Percentiles rank a stretch among this genome's conserved stretches.
phyloP scores from a whole-genome alignment of 2,329 filamentous ascomycete species.

The Hypoxylon sp. region DNA sequence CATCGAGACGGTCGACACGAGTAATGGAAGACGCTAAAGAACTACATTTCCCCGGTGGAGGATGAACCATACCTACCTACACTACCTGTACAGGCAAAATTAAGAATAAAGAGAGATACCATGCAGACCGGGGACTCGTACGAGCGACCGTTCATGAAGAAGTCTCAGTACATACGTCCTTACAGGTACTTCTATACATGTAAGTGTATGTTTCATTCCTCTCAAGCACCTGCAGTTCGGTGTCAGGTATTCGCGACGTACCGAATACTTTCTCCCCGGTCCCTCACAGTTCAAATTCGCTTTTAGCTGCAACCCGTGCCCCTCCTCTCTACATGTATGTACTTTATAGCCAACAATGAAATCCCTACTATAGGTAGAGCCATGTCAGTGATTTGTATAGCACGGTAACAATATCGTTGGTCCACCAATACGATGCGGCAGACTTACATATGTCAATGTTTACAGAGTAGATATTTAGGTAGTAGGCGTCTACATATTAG shows the following conservation, averaged over 20 bases:
- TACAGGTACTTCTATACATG: background rate
- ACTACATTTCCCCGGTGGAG: no score
- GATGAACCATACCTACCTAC: slow-evolving; percentile 9
- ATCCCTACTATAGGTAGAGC: slow-evolving; percentile 1
- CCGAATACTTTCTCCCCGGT: slow-evolving; percentile 25
- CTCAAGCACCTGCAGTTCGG: slow-evolving; percentile 26
- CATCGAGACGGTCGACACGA: slow-evolving; percentile 34
- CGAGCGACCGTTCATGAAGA: slow-evolving; percentile 26
- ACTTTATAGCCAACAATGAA: slow-evolving; percentile 17
- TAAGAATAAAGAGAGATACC: slow-evolving; percentile 22
- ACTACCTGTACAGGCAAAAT: slow-evolving; percentile 37
- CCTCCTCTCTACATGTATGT: slow-evolving; percentile 22
- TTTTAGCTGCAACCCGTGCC: slow-evolving; percentile 28
- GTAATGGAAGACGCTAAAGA: slow-evolving; percentile 24
- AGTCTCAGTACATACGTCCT: slow-evolving; percentile 20
- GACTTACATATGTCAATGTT: slow-evolving; percentile 3
- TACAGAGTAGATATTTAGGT: slow-evolving; percentile 6
- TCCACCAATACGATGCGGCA: slow-evolving; percentile 9
- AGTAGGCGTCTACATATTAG: slow-evolving; percentile 15
- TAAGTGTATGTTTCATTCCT: slow-evolving; percentile 19
- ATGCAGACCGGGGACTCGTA: slow-evolving; percentile 25
- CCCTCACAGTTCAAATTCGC: slow-evolving; percentile 15
- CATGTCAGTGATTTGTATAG: slow-evolving; percentile 12
- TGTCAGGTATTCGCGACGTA: slow-evolving; percentile 34
- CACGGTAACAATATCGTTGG: slow-evolving; percentile 4